A percentile compares a stretch with the other conserved stretches of the same genome.
These are phyloP conservation scores for Neofusicoccum cordaticola DNA, from an alignment of 2,329 filamentous ascomycete species.

Conservation along the genomic window DNA sequence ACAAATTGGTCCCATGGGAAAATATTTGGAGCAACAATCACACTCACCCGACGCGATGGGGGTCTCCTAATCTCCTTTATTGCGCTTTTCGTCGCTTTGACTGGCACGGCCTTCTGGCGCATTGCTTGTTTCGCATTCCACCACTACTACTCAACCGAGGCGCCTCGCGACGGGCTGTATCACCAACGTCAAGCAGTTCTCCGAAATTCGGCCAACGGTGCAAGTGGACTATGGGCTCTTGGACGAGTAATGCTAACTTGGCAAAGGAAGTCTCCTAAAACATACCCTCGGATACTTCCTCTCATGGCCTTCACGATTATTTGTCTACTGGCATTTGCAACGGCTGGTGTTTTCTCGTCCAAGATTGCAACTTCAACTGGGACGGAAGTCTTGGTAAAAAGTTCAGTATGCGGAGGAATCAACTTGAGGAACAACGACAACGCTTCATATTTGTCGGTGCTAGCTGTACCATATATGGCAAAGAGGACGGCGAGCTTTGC, in stretches of 20 bases:
- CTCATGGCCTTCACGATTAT: neutral
- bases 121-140: constrained; percentile 24
- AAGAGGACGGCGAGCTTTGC: neutral
- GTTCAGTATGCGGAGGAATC: neutral
- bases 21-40: constrained; percentile 21
- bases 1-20: constrained; percentile 28
- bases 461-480: too few species aligned
- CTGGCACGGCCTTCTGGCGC: constrained; percentile 24
- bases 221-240: neutral
- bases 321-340: neutral
- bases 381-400: constrained; percentile 6
- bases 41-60: constrained; percentile 28
- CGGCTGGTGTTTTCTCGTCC: constrained; percentile 16
- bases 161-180: constrained; percentile 24
- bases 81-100: constrained; percentile 30
- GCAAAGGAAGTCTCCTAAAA: neutral
- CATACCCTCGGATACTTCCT: neutral
- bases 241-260: neutral
- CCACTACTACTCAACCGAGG: constrained; percentile 19
- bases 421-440: too few species aligned
- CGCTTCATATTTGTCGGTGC: too few species aligned
- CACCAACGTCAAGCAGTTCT: constrained; percentile 21
- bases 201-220: constrained; percentile 11
- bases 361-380: neutral
- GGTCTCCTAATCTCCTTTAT: constrained; percentile 34